Evolutionary conservation across 2,329 filamentous ascomycete genomes (phyloP).

Genomic region (Ustulina deusta): DNA sequence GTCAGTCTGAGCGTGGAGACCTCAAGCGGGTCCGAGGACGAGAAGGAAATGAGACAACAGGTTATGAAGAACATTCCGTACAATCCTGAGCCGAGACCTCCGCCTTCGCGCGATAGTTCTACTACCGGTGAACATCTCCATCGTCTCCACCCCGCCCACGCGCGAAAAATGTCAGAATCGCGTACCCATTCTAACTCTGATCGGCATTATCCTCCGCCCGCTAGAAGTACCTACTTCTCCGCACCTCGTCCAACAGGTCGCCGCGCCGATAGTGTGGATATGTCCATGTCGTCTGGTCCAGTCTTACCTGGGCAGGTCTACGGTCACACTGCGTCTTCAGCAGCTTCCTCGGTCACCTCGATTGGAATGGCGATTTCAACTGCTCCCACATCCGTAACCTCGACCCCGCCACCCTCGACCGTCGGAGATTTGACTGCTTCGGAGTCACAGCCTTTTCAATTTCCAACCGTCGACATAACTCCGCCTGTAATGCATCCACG

Average conservation of each 20-base stretch:
- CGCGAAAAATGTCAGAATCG: constrained; percentile 39
- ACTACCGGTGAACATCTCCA: constrained; percentile 42
- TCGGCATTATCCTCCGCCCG: constrained; percentile 46
- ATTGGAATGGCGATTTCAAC: constrained; percentile 46
- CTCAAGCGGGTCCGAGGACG: constrained; percentile 43
- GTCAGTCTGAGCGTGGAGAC: constrained; percentile 37
- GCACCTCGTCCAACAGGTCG: constrained; percentile 44
- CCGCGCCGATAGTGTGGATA: constrained; percentile 35
- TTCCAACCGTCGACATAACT: neutral
- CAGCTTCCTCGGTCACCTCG: constrained; percentile 46
- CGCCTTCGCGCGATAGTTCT: constrained; percentile 38
- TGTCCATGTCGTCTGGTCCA: constrained; percentile 29
- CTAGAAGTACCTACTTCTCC: constrained; percentile 47
- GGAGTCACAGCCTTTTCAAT: constrained; percentile 15
- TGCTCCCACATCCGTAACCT: constrained; percentile 39
- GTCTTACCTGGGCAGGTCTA: constrained; percentile 27
- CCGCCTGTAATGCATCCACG: constrained; percentile 22
- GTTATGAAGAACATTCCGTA: constrained; percentile 32
- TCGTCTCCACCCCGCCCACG: constrained; percentile 42
- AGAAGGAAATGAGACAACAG: constrained; percentile 41
- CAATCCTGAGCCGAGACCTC: constrained; percentile 35
- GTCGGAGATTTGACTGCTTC: constrained; percentile 24
- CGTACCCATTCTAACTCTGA: constrained; percentile 34
- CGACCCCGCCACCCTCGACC: constrained; percentile 36
- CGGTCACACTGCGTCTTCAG: constrained; percentile 41